Evolutionary conservation across 1,139 yeast genomes (phyloP).

Genomic region (Pichia sp.): DNA sequence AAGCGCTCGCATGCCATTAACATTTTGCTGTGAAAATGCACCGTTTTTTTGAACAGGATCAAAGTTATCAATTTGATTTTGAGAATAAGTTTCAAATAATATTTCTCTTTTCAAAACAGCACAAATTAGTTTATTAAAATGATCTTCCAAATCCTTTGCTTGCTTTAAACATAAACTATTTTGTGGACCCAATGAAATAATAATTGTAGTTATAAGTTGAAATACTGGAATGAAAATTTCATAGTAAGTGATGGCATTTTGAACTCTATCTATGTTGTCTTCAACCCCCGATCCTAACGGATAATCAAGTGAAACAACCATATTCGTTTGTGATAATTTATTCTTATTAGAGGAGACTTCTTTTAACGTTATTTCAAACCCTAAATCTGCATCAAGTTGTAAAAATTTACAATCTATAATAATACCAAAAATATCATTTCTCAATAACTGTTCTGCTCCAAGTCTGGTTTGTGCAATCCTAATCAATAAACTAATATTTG

Average conservation of each 20-base stretch:
- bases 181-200: conserved; percentile 74
- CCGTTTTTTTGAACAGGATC: background rate
- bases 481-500: conserved; percentile 61
- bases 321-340: conserved; percentile 23
- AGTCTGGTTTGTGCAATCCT: conserved; percentile 68
- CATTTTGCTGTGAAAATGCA: conserved; percentile 19
- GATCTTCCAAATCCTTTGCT: conserved; percentile 46
- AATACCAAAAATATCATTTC: conserved; percentile 63
- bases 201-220: conserved; percentile 62
- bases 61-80: background rate
- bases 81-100: conserved; percentile 30
- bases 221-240: conserved; percentile 74
- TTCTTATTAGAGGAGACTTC: conserved; percentile 10
- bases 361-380: conserved; percentile 41
- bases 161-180: conserved; percentile 58
- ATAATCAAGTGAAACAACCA: conserved; percentile 46
- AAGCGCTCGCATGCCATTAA: conserved; percentile 36
- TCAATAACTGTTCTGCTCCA: conserved; percentile 74
- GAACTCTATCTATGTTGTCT: background rate
- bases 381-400: conserved; percentile 73
- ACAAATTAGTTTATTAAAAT: conserved; percentile 51
- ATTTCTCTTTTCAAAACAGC: conserved; percentile 70
- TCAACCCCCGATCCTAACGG: conserved; percentile 31
- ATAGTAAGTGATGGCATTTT: conserved; percentile 42
- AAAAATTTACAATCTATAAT: conserved; percentile 55